Base-by-base conservation (phyloP, 2,329 filamentous ascomycete species). In the Penicillium sp. region DNA sequence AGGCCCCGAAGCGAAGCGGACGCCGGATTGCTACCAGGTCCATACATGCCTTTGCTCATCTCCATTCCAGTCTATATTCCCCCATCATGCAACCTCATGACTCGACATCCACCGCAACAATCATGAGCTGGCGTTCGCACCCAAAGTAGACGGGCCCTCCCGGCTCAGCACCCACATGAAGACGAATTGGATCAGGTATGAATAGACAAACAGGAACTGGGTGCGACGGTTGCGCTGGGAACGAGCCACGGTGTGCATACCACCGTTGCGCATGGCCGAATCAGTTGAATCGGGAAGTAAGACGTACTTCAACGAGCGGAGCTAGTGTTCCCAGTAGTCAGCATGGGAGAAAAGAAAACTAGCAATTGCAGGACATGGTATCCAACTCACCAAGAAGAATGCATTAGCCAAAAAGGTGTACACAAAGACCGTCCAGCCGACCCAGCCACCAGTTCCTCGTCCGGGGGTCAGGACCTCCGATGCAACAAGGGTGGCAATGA, bases 341-440 rank as follows among this genome's bases (percentile, higher is more conserved):
- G 39, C n/a, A 20, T 37, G 14, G 2, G 31, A 22, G 20, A 25
- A 12, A 17, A 6, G n/a, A 8, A 28, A 28, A 7, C 39, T 17
- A 20, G 20, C 2, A 31, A 2, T 11, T 12, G 35, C 11, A 28
- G 25, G 17, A 3, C 2, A 15, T 11, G 8, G 22, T 25, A 5
- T 41, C 8, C 15, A 6, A 79, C 88, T 74, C 83, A 96, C 92
- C 80, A 99, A 73, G 76, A 99, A 99, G 67, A 99, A 90, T 0
- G 94, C 94, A 77, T 98, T 98, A 15, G 95, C 94, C 61, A 92
- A 80, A 76, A 95, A 99, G 0, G 92, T 95, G 77, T 99, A 99
- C 37, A 89, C 76, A 74, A 99, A 99, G 57, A 96, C 84, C 8
- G 84, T 79, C 93, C 94, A 98, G 69, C 92, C 91, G 54, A 92